Percentiles rank a stretch among this genome's conserved stretches.
Conservation (phyloP, 2,329 filamentous ascomycete species). For the Teratosphaeria pseudoeucalypti region DNA sequence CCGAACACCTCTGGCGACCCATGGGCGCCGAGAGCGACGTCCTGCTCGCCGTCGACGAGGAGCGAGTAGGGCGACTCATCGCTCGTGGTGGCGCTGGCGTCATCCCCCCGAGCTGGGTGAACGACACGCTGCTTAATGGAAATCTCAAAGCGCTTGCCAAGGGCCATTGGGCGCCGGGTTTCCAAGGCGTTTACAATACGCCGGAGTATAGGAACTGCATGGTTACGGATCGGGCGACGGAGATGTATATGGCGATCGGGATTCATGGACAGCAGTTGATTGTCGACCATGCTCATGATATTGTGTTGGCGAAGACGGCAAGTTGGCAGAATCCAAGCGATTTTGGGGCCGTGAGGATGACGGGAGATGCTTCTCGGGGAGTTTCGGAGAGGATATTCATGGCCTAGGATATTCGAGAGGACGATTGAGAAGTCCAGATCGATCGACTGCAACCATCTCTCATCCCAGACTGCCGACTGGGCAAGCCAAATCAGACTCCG, state of each 20-base stretch:
- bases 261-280: constrained; percentile 14
- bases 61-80: constrained; percentile 11
- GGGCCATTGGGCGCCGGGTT: constrained; percentile 5
- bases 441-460: too few species aligned
- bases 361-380: constrained; percentile 1
- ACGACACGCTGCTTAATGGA: constrained; percentile 12
- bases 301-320: constrained; percentile 15
- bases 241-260: constrained; percentile 10
- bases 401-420: not conserved
- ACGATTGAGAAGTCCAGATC: too few species aligned
- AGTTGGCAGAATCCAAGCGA: not conserved
- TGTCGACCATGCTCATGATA: constrained; percentile 12
- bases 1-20: constrained; percentile 15
- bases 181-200: constrained; percentile 2
- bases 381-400: not conserved
- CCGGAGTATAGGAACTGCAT: constrained; percentile 12
- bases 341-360: not conserved
- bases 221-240: constrained; percentile 3
- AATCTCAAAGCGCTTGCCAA: constrained; percentile 6
- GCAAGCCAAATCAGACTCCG: constrained; percentile 39
- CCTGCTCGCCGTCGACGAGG: constrained; percentile 9
- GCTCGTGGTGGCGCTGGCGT: constrained; percentile 6
- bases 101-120: constrained; percentile 12
- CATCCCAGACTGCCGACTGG: constrained; percentile 8
- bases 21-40: constrained; percentile 17